Conservation (phyloP, 1,284 basidiomycete genomes). For the Cutaneotrichosporon spelunceum region DNA sequence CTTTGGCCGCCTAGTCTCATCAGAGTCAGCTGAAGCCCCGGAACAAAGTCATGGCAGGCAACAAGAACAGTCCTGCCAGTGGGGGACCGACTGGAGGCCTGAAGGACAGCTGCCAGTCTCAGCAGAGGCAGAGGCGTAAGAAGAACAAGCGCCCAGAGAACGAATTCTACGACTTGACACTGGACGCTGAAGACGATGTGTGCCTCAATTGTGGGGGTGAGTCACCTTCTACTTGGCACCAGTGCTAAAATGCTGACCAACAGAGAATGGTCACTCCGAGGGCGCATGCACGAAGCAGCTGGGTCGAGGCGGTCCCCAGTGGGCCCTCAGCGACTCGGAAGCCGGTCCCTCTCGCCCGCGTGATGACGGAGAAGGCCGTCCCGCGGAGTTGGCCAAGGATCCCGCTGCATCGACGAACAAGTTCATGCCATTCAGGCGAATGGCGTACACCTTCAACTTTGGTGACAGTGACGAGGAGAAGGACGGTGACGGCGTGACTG, state of each 20-base stretch:
- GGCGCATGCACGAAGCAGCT: background rate
- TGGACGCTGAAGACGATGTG: background rate
- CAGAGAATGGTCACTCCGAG: background rate
- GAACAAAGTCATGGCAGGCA: background rate
- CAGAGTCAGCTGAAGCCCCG: background rate
- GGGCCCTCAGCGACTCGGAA: background rate
- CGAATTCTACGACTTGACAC: conserved; percentile 4
- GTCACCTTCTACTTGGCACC: background rate
- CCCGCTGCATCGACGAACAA: background rate
- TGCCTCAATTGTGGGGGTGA: background rate
- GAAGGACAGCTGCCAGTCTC: background rate
- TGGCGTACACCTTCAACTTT: background rate
- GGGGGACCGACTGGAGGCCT: background rate
- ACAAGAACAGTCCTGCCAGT: background rate
- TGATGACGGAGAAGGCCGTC: background rate
- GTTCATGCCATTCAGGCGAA: conserved; percentile 2
- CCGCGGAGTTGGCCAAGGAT: background rate
- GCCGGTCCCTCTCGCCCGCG: background rate
- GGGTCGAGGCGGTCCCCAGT: background rate
- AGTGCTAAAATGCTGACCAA: background rate
- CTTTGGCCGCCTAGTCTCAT: too few species aligned
- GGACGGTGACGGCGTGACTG: background rate
- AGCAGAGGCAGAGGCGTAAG: background rate
- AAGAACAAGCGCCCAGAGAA: background rate
- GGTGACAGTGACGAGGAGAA: background rate